A percentile compares a stretch with the other conserved stretches of the same genome.
phyloP scores from a whole-genome alignment of 228 moss, liverwort and hornwort genomes.

The Sphagnum magellanicum region DNA sequence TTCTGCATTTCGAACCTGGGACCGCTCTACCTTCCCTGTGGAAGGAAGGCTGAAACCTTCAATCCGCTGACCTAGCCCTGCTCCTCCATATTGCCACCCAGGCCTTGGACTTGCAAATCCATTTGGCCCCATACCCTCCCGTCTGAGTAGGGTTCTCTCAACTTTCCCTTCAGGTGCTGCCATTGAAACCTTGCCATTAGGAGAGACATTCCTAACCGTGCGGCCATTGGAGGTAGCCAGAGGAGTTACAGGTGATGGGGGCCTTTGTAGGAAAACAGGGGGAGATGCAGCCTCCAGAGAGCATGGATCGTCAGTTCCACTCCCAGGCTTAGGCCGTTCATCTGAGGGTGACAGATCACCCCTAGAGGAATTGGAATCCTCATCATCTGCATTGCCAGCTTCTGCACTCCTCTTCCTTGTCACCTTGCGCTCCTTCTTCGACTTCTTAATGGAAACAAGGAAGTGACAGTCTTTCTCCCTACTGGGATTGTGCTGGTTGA shows the following conservation, averaged over 20 bases:
- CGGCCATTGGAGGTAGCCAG: slow-evolving; percentile 57
- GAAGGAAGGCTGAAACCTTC: slow-evolving; percentile 70
- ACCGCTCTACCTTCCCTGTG: slow-evolving; percentile 48
- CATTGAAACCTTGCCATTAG: slow-evolving; percentile 40
- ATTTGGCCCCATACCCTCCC: slow-evolving; percentile 86
- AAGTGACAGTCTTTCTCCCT: slow-evolving; percentile 97
- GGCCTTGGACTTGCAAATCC: slow-evolving; percentile 84
- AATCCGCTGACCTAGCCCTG: slow-evolving; percentile 51
- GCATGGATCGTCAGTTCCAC: slow-evolving; percentile 57
- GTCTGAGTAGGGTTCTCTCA: slow-evolving; percentile 75
- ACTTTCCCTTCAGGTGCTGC: slow-evolving; percentile 55
- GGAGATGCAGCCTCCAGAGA: slow-evolving; percentile 75
- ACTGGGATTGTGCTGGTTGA: slow-evolving; percentile 98
- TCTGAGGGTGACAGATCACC: slow-evolving; percentile 93
- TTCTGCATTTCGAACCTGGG: slow-evolving; percentile 30
- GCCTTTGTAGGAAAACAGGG: slow-evolving; percentile 50
- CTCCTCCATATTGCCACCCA: slow-evolving; percentile 58
- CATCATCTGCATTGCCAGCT: slow-evolving; percentile 90
- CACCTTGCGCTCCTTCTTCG: slow-evolving; percentile 96
- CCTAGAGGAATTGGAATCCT: slow-evolving; percentile 82
- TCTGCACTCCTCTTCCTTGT: slow-evolving; percentile 96
- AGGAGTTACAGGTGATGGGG: slow-evolving; percentile 56
- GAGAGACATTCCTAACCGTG: slow-evolving; percentile 51
- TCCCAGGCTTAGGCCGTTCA: slow-evolving; percentile 76
- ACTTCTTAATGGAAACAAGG: slow-evolving; percentile 97